phyloP scores from a whole-genome alignment of 108 stramenopile genomes.

The Nitzschia sp. region DNA sequence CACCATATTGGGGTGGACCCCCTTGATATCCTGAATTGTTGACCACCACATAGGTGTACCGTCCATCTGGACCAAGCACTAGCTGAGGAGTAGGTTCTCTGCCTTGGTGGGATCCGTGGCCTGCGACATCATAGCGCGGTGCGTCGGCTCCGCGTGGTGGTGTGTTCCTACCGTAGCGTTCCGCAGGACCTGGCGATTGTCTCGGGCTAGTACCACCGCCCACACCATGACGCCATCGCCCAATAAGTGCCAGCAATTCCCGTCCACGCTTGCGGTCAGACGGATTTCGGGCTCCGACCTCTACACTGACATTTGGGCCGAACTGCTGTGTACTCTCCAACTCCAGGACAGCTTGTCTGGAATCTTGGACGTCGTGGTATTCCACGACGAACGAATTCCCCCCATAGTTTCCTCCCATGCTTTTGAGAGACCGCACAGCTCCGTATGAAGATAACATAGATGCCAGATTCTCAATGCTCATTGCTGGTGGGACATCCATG shows the following conservation, averaged over 20 bases:
- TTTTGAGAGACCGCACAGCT: conserved; percentile 64
- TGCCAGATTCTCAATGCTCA: conserved; percentile 61
- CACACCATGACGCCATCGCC: conserved; percentile 68
- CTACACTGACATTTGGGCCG: conserved; percentile 66
- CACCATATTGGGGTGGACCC: conserved; percentile 4
- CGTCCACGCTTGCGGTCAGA: conserved; percentile 76
- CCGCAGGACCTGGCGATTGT: background rate
- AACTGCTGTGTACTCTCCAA: conserved; percentile 81
- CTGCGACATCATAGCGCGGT: conserved; percentile 3
- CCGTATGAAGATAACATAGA: conserved; percentile 72
- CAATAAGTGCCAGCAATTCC: conserved; percentile 72
- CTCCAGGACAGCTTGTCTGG: conserved; percentile 83
- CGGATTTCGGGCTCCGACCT: conserved; percentile 60
- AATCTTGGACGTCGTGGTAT: conserved; percentile 89
- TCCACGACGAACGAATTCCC: conserved; percentile 72
- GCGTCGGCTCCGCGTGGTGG: conserved; percentile 2
- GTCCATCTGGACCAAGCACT: conserved; percentile 77
- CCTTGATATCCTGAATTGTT: conserved; percentile 35
- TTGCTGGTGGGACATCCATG: conserved; percentile 58
- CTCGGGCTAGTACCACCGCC: conserved; percentile 1
- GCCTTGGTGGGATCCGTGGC: background rate
- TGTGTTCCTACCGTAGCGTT: conserved; percentile 1
- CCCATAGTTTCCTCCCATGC: conserved; percentile 37
- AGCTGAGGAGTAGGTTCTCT: conserved; percentile 39
- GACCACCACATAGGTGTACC: conserved; percentile 66